These are phyloP conservation scores for Camptophora hylomeconis DNA, from an alignment of 2,329 filamentous ascomycete species.

Conservation along the genomic window DNA sequence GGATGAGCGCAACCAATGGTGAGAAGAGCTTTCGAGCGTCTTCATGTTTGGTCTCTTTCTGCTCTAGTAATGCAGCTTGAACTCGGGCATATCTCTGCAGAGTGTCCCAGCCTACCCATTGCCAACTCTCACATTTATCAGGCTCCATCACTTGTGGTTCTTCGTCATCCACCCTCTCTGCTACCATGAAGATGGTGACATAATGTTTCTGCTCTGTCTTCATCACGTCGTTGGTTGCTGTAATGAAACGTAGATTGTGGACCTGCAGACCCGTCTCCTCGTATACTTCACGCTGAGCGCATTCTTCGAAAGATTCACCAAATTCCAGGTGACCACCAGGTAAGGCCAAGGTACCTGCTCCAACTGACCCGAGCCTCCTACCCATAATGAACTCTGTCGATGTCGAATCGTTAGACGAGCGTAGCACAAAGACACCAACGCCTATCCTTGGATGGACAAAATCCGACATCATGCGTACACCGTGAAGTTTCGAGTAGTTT, in stretches of 20 bases:
- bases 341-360: constrained; percentile 49
- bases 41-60: constrained; percentile 12
- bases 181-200: constrained; percentile 56
- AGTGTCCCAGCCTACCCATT: constrained; percentile 39
- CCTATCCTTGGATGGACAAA: constrained; percentile 30
- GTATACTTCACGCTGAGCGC: constrained; percentile 52
- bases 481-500: no score
- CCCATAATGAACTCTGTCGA: constrained; percentile 33
- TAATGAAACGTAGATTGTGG: constrained; percentile 38
- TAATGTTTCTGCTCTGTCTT: constrained; percentile 49
- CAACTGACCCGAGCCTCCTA: constrained; percentile 33
- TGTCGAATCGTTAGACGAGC: constrained; percentile 9
- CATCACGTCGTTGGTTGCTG: constrained; percentile 57
- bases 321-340: constrained; percentile 67
- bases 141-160: constrained; percentile 34
- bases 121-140: constrained; percentile 43
- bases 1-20: constrained; percentile 34
- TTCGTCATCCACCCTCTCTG: constrained; percentile 36
- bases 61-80: no score
- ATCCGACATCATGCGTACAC: background rate
- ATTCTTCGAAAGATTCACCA: constrained; percentile 48
- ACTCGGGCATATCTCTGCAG: constrained; percentile 29
- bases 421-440: constrained; percentile 36
- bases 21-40: constrained; percentile 22
- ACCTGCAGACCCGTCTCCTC: constrained; percentile 59